Conservation (phyloP, 768 basidiomycete genomes). For the Termitomyces sp. region DNA sequence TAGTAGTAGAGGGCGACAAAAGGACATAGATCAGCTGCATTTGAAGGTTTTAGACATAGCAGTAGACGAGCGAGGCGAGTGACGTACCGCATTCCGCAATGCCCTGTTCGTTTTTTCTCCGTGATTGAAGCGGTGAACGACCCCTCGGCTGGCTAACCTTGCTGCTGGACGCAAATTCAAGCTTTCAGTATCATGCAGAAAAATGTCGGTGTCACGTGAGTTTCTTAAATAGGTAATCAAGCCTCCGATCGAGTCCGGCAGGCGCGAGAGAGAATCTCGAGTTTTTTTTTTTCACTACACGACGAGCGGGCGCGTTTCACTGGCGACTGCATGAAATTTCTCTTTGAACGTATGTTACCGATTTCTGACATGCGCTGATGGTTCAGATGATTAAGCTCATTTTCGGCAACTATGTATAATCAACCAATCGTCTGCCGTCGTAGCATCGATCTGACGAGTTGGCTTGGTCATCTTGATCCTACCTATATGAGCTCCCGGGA, state of each 20-base stretch:
- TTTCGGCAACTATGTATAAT: too few species aligned
- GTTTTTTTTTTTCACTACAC: too few species aligned
- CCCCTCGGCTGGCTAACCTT: slow-evolving; percentile 12
- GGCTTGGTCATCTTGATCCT: too few species aligned
- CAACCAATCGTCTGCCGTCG: too few species aligned
- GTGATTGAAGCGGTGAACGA: slow-evolving; percentile 12
- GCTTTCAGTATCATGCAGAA: slow-evolving; percentile 1
- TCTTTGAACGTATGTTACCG: not conserved
- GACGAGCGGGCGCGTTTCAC: too few species aligned
- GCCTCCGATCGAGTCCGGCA: not conserved
- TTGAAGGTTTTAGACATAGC: slow-evolving; percentile 10
- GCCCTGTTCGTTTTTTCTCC: slow-evolving; percentile 13
- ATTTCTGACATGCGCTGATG: not conserved
- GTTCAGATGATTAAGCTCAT: too few species aligned
- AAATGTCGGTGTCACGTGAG: slow-evolving; percentile 17
- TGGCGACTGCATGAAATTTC: not conserved
- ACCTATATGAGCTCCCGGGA: too few species aligned
- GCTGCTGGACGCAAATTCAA: not conserved
- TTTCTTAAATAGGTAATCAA: not conserved
- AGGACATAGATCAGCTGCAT: slow-evolving; percentile 70
- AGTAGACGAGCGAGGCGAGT: not conserved
- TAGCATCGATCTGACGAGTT: too few species aligned
- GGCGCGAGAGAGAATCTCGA: too few species aligned
- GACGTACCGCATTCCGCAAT: slow-evolving; percentile 58
- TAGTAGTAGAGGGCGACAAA: slow-evolving; percentile 60